A percentile compares a stretch with the other conserved stretches of the same genome.
Evolutionary conservation across 495 filamentous ascomycete species (phyloP).

Genomic region (Staphylotrichum tortipilum): DNA sequence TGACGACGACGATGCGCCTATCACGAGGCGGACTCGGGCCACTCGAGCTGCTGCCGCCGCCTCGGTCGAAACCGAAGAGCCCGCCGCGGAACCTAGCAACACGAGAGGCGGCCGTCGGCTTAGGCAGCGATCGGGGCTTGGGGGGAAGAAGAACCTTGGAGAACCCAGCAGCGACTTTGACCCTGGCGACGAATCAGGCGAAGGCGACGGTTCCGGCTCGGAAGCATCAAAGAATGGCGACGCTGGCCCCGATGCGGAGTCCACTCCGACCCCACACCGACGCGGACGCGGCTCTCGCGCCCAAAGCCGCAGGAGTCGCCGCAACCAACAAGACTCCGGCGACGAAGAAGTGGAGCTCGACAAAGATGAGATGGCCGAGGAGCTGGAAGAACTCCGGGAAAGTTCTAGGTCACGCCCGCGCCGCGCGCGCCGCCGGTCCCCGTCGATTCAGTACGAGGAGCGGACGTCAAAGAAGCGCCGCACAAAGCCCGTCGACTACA

Average conservation of each 20-base stretch:
- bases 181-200: constrained; percentile 56
- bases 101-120: constrained; percentile 31
- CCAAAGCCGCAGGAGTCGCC: constrained; percentile 32
- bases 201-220: constrained; percentile 39
- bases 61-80: constrained; percentile 22
- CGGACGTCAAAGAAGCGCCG: constrained; percentile 30
- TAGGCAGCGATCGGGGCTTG: constrained; percentile 36
- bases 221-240: constrained; percentile 27
- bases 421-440: constrained; percentile 44
- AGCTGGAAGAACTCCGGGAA: constrained; percentile 57
- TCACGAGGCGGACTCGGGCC: constrained; percentile 45
- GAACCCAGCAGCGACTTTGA: constrained; percentile 86
- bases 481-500: constrained; percentile 39
- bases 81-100: constrained; percentile 22
- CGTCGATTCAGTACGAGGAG: constrained; percentile 50
- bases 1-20: constrained; percentile 60
- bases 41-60: constrained; percentile 26
- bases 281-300: constrained; percentile 29
- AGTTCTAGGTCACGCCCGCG: constrained; percentile 40
- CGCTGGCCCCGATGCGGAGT: constrained; percentile 33
- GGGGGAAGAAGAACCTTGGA: constrained; percentile 45
- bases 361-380: constrained; percentile 70
- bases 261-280: constrained; percentile 28
- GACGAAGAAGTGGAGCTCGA: constrained; percentile 60
- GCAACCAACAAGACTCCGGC: constrained; percentile 17